Evolutionary conservation across 1,139 yeast species (phyloP).

Genomic region (Saccharomycopsis hybrid): DNA sequence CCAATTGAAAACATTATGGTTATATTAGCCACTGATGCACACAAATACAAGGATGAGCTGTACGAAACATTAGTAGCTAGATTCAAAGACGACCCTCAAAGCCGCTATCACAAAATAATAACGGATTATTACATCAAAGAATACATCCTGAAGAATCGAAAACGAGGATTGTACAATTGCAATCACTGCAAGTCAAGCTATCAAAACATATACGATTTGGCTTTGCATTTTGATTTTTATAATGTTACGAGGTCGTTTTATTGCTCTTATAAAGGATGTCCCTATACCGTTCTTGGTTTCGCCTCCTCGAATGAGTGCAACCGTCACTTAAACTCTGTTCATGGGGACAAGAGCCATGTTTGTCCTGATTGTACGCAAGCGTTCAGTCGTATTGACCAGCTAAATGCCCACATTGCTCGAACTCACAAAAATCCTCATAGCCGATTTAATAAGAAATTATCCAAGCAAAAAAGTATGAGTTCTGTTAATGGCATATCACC

Average conservation of each 20-base stretch:
- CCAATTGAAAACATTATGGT: not conserved
- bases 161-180: conserved; percentile 19
- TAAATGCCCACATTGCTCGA: conserved; percentile 17
- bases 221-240: conserved; percentile 16
- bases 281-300: conserved; percentile 17
- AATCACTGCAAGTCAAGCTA: conserved; percentile 18
- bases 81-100: not conserved
- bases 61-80: not conserved
- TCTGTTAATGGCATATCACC: not conserved
- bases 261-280: conserved; percentile 13
- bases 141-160: conserved; percentile 12
- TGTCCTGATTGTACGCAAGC: conserved; percentile 12
- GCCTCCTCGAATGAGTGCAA: conserved; percentile 15
- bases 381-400: conserved; percentile 17
- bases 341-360: conserved; percentile 17
- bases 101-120: not conserved
- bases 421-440: conserved; percentile 17
- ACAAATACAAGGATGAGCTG: not conserved
- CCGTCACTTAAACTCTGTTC: conserved; percentile 16
- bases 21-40: not conserved
- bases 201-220: conserved; percentile 14
- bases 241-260: conserved; percentile 11
- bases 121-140: conserved; percentile 8
- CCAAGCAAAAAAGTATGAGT: conserved; percentile 10
- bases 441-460: conserved; percentile 15